Base-by-base conservation (phyloP, 257 asterid species). In the Leonotis leonurus region DNA sequence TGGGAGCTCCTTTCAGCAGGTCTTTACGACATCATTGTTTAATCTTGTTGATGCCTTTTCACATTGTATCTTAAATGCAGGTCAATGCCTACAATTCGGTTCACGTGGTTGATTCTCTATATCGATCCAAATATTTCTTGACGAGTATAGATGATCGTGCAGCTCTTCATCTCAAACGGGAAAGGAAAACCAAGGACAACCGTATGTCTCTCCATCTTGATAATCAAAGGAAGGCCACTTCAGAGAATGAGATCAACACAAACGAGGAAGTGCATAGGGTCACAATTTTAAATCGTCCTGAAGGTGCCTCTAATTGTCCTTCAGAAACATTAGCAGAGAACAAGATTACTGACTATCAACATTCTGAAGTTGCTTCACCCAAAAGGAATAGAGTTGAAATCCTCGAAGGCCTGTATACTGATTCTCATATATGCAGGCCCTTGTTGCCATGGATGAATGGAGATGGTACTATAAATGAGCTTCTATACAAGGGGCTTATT, bases 391-490 rank as follows among this genome's bases (percentile, higher is more conserved):
- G 45, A 45, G 73, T 29, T 53, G 77, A 70, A 73, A 56, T 26
- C 68, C 60, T 27, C 7, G 67, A 71, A 51, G 49, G 67, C 64
- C 74, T n/a, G 65, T 75, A 70, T 40, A 53, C 51, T 44, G 74
- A 72, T 80, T 60, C 79, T 65, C 74, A 64, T 39, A 65, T 62
- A 40, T 65, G 76, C 65, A 75, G 81, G 75, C 90, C 89, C 48
- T 78, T 89, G 67, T 64, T 92, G 67, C 93, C 97, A 40, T 92
- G 99, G 99, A 72, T 83, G 63, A 86, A 92, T 69, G 97, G 95
- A 36, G 96, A 92, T 77, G 96, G 97, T 73, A 80, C 91, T 33
- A 8, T 77, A 52, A 92, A 92, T 71, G 87, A 83, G 70, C 77
- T 51, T 70, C 86, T 92, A 33, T 89, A 86, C 89, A 84, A 81